Evolutionary conservation across 2,329 filamentous ascomycete species (phyloP).

Genomic region (Nannizzia gypsea): DNA sequence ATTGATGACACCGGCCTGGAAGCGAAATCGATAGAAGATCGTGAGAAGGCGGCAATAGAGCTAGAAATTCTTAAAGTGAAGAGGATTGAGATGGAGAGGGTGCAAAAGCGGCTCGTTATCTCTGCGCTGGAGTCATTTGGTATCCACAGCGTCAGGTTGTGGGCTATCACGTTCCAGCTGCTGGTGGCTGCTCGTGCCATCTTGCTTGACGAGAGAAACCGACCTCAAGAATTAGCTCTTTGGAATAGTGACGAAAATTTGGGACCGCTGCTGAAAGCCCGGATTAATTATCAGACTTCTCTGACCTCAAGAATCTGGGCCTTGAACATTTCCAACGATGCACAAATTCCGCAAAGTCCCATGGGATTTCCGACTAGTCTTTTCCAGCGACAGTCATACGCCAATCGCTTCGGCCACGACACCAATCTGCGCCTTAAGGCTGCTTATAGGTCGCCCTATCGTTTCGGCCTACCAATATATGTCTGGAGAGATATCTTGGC

Average conservation of each 20-base stretch:
- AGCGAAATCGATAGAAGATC: neutral
- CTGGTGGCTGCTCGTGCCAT: conserved; percentile 20
- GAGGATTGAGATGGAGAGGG: conserved; percentile 18
- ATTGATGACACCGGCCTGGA: neutral
- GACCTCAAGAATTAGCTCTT: conserved; percentile 4
- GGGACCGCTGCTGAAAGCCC: neutral
- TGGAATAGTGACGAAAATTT: neutral
- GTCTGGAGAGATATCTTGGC: conserved; percentile 24
- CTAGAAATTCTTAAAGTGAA: conserved; percentile 19
- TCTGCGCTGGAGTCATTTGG: conserved; percentile 20
- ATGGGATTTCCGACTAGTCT: neutral
- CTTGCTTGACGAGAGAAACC: conserved; percentile 22
- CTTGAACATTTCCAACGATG: neutral
- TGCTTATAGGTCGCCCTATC: conserved; percentile 14
- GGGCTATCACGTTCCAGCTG: conserved; percentile 21
- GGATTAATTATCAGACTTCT: neutral
- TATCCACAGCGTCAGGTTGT: conserved; percentile 19
- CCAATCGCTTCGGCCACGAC: neutral
- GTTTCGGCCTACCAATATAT: conserved; percentile 21
- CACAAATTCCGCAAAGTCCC: neutral
- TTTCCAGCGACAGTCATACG: neutral
- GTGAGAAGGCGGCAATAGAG: conserved; percentile 12
- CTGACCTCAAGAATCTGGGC: neutral
- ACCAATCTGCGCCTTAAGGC: conserved; percentile 3
- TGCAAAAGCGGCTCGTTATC: conserved; percentile 22